These are phyloP conservation scores for Penicillium brasilianum DNA, from an alignment of 2,329 filamentous ascomycete genomes.

Conservation along the genomic window DNA sequence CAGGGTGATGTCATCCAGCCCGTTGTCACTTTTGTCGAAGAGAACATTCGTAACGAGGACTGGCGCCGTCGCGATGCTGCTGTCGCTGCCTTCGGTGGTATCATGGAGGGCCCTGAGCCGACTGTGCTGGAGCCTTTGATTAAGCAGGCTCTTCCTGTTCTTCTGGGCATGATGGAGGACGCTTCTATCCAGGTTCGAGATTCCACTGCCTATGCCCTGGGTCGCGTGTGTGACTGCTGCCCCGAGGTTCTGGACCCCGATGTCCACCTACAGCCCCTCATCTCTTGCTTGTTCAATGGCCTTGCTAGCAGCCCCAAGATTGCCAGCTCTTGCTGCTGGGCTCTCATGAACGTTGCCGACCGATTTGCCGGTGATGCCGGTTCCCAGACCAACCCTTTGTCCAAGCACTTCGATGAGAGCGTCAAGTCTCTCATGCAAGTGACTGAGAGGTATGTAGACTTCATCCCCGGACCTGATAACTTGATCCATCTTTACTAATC, in stretches of 20 bases:
- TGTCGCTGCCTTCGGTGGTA: constrained; percentile 95
- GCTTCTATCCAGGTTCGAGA: constrained; percentile 88
- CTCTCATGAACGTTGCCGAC: constrained; percentile 96
- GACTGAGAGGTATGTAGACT: constrained; percentile 67
- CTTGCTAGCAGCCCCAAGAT: constrained; percentile 93
- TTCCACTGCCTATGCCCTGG: constrained; percentile 93
- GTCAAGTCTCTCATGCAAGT: constrained; percentile 83
- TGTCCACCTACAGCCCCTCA: constrained; percentile 80
- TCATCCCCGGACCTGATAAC: background rate
- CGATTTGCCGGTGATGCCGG: constrained; percentile 88
- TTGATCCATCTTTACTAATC: background rate
- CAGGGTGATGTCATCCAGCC: constrained; percentile 81
- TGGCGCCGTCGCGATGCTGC: constrained; percentile 96
- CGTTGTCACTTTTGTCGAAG: constrained; percentile 89
- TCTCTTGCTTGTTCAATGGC: constrained; percentile 86
- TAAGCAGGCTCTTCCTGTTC: constrained; percentile 89
- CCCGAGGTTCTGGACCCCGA: constrained; percentile 87
- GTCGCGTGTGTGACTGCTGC: constrained; percentile 92
- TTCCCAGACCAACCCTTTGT: constrained; percentile 78
- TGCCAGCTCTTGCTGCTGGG: constrained; percentile 98
- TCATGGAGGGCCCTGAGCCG: constrained; percentile 98
- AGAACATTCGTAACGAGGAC: constrained; percentile 85
- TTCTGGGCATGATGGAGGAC: constrained; percentile 94
- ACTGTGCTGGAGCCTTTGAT: constrained; percentile 90
- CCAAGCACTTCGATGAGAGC: constrained; percentile 90